Percentiles rank a stretch among this genome's conserved stretches.
Evolutionary conservation across 306 rosid species (phyloP).

Genomic region (Trifolium fragiferum): DNA sequence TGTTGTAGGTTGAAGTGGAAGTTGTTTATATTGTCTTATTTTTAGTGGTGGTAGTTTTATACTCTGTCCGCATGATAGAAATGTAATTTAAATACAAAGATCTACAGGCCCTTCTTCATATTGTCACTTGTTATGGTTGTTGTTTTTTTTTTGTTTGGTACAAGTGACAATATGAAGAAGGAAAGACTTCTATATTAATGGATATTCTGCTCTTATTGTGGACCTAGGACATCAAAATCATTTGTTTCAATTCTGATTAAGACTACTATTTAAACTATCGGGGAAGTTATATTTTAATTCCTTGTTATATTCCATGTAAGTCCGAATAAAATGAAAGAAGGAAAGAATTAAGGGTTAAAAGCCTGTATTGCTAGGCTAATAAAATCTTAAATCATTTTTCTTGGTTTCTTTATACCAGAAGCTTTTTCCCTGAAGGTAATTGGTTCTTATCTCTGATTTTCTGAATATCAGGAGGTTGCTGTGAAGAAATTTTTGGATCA

Average conservation of each 20-base stretch:
- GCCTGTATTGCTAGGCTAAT: conserved; percentile 22
- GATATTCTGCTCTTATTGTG: conserved; percentile 3
- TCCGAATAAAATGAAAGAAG: conserved; percentile 16
- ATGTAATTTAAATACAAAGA: conserved; percentile 4
- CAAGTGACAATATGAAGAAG: no score
- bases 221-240: conserved; percentile 17
- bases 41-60: conserved; percentile 15
- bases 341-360: background rate
- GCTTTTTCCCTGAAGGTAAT: conserved; percentile 21
- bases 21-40: conserved; percentile 26
- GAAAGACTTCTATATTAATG: background rate
- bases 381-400: conserved; percentile 20
- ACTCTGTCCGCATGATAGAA: conserved; percentile 18
- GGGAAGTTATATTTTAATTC: conserved; percentile 3
- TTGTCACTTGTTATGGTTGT: conserved; percentile 19
- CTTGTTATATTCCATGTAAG: conserved; percentile 25
- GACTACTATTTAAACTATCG: conserved; percentile 18
- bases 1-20: conserved; percentile 36
- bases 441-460: conserved; percentile 37
- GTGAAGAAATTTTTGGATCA: conserved; percentile 99
- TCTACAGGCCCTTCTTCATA: background rate
- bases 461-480: conserved; percentile 87
- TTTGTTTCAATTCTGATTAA: conserved; percentile 2
- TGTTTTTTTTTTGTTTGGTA: no score
- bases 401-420: conserved; percentile 9